Evolutionary conservation across 2,329 filamentous ascomycete species (phyloP), one percentile per base, ranked within the genome.

Genomic region (Epichloe sibirici): DNA sequence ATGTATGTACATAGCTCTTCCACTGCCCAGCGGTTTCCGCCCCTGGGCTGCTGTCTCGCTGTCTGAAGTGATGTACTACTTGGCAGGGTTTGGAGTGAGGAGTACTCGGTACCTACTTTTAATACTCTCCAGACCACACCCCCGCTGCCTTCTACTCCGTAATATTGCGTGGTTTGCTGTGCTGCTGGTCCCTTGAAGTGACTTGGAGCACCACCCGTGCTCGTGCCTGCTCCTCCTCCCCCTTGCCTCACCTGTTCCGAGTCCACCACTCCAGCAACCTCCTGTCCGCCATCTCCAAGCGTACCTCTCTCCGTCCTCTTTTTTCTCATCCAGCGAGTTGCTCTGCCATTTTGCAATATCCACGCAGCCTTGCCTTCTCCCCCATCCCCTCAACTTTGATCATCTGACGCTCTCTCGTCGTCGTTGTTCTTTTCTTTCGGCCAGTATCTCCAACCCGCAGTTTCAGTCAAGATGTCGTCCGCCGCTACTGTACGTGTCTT

Each of bases 401-500:
- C 57, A 53, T 45, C 53, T 40, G 45, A 51, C 55, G 43, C 51
- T 31, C 51, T 57, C 38, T 56, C 53, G 49, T 49, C 52, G 46
- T 57, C 53, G 42, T 51, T 53, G 39, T 48, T 54, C 51, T 51
- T 42, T 53, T 42, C 44, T 31, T 49, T 46, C 53, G 53, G 51
- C 35, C 50, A 48, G 39, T 46, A 47, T 53, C 45, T 56, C 52
- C 45, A 49, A 45, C 37, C 25, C 37, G 4, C 23, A 34, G 39
- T 40, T 39, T 53, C 55, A 40, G 28, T 53, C 57, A 61, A 57
- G 47, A 62, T 62, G 61, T 62, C 60, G 52, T 59, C 61, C 51
- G 53, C 60, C 48, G 56, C 60, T 57, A 37, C 51, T 25, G 52
- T 58, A 50, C 57, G 51, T 53, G 42, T 49, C 46, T 49, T 40